Evolutionary conservation across 2,329 filamentous ascomycete species (phyloP).

Genomic region (Fusarium concolor): DNA sequence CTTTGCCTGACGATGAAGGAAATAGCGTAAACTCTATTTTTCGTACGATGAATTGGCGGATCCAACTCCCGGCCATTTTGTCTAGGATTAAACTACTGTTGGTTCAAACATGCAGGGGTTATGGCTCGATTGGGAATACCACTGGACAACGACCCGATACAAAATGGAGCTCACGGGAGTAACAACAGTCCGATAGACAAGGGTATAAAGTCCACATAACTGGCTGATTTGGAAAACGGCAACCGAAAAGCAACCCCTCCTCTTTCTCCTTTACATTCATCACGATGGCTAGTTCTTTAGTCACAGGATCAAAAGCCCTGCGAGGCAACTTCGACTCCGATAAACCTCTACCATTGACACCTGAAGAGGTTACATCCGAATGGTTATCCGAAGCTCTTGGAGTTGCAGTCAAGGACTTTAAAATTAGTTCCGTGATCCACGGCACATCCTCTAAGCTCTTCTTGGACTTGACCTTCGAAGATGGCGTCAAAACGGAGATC

Average conservation of each 20-base stretch:
- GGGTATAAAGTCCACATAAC: constrained; percentile 3
- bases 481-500: not conserved
- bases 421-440: not conserved
- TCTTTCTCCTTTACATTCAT: not conserved
- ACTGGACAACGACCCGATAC: rapidly evolving
- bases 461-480: not conserved
- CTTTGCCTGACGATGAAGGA: not conserved
- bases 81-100: not conserved
- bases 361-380: not conserved
- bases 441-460: constrained; percentile 13
- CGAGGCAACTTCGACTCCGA: not conserved
- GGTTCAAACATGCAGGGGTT: not conserved
- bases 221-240: not conserved
- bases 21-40: not conserved
- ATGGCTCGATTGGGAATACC: too few relatives aligned
- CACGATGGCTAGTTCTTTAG: not conserved
- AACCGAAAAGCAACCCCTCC: not conserved
- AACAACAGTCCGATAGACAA: not conserved
- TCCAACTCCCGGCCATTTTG: not conserved
- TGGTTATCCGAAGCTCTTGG: constrained; percentile 6
- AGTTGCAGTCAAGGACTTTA: not conserved
- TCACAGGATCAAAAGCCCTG: not conserved
- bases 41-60: not conserved
- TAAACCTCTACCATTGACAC: not conserved
- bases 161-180: too few relatives aligned